These are phyloP conservation scores for Leucaena leucocephala DNA, from an alignment of 306 rosid genomes.

Conservation along the genomic window DNA sequence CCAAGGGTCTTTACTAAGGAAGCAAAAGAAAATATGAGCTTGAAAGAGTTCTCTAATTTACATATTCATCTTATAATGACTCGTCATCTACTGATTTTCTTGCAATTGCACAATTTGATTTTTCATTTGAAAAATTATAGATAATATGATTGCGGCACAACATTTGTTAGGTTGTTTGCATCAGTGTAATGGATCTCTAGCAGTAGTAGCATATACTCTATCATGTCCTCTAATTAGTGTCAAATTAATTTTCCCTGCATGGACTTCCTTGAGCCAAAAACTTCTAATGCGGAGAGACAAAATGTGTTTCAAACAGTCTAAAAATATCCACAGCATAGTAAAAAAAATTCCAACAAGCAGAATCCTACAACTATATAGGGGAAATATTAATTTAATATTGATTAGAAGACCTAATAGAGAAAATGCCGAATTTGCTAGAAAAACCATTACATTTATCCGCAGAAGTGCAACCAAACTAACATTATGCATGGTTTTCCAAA, in stretches of 20 bases:
- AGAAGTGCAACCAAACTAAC: not conserved
- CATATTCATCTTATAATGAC: not conserved
- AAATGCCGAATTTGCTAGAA: not conserved
- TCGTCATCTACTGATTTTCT: not conserved
- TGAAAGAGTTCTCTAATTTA: not conserved
- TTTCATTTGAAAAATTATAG: not conserved
- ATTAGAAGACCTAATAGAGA: not conserved
- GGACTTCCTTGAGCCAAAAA: not conserved
- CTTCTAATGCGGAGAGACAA: not conserved
- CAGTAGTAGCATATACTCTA: not conserved
- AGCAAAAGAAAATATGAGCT: not conserved
- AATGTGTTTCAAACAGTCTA: not conserved
- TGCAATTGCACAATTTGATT: not conserved
- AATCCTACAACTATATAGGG: not conserved
- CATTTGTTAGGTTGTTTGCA: not conserved
- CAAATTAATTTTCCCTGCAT: not conserved
- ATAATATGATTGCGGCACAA: not conserved
- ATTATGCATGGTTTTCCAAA: not conserved
- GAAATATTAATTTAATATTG: not conserved
- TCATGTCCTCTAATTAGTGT: not conserved
- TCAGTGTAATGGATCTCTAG: not conserved
- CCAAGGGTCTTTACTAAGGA: not conserved
- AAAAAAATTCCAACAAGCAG: not conserved
- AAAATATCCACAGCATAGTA: not conserved
- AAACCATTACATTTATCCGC: not conserved